Base-by-base conservation (phyloP, 1,284 basidiomycete species). In the Rhodotorula sp. region DNA sequence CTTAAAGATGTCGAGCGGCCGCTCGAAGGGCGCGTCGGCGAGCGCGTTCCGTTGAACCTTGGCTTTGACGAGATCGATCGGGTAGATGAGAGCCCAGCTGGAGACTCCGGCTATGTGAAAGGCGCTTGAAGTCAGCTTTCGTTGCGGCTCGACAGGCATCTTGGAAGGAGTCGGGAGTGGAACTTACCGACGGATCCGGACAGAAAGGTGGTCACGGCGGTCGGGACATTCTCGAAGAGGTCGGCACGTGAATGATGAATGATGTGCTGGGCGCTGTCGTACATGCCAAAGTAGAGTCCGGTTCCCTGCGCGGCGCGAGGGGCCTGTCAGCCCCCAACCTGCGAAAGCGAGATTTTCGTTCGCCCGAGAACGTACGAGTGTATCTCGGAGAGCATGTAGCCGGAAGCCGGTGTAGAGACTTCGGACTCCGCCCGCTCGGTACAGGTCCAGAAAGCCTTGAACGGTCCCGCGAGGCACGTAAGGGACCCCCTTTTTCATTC, bases 21-120 rank as follows among this genome's bases (percentile, higher is more conserved):
- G 76, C 66, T 88, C 86, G 70, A 88, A 86, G 59, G 84, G 85
- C 74, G 89, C 87, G 58, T 90, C 90, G 6, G 92, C 90, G 49
- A 97, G 84, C 20, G 91, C 89, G 65, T 93, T 88, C 79, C 94
- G 90, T 80, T 97, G 72, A 49, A 95, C 86, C 80, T 94, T 93
- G 0, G 93, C 96, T 84, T 97, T 97, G 68, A 96, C 91, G 65
- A 93, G 91, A 77, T 77, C 81, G 21, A 82, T 73, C 0, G 74
- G 74, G 59, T 75, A 73, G n/a, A 75, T 72, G 29, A 67, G 46
- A 8, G 68, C 63, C 73, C 62, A 68, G 21, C 60, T 59, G 5
- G 60, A 60, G 12, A 70, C 67, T 12, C 63, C 67, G 20, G 71
- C 90, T 78, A 91, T 90, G 65, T 91, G 84, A 29, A 90, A 89